Evolutionary conservation across 495 filamentous ascomycete species (phyloP).

Genomic region (Penicillium crystallinum): DNA sequence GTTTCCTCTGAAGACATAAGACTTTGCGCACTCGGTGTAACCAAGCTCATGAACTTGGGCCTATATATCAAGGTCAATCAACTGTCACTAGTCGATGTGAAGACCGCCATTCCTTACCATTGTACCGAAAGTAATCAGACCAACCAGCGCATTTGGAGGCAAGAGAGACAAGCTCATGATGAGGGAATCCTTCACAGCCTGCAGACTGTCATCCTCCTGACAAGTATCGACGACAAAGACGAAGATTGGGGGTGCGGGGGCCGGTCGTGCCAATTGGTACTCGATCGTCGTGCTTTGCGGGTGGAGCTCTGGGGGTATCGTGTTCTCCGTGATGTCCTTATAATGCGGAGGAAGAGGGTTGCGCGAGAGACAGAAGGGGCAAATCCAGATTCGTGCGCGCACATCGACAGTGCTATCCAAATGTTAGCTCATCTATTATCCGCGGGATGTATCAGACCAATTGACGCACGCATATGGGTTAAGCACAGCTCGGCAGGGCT

Average conservation of each 20-base stretch:
- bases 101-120: slow-evolving; percentile 58
- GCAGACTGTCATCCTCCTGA: slow-evolving; percentile 95
- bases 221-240: slow-evolving; percentile 98
- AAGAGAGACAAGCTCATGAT: slow-evolving; percentile 95
- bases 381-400: slow-evolving; percentile 94
- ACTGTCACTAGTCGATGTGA: neutral
- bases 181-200: slow-evolving; percentile 91
- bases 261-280: slow-evolving; percentile 88
- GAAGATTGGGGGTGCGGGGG: slow-evolving; percentile 92
- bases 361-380: slow-evolving; percentile 93
- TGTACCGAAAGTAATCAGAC: slow-evolving; percentile 91
- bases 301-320: slow-evolving; percentile 93
- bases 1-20: slow-evolving; percentile 97
- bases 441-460: neutral
- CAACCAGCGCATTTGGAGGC: slow-evolving; percentile 89
- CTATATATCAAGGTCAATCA: slow-evolving; percentile 39
- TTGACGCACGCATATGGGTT: slow-evolving; percentile 86
- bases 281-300: slow-evolving; percentile 94
- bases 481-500: slow-evolving; percentile 90
- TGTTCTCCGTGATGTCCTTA: slow-evolving; percentile 94
- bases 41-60: slow-evolving; percentile 97
- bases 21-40: slow-evolving; percentile 96
- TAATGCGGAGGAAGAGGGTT: slow-evolving; percentile 96
- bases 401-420: slow-evolving; percentile 80
- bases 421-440: slow-evolving; percentile 17